Evolutionary conservation across 1,139 yeast species (phyloP).

Genomic region (Lodderomyces parapsilosis): DNA sequence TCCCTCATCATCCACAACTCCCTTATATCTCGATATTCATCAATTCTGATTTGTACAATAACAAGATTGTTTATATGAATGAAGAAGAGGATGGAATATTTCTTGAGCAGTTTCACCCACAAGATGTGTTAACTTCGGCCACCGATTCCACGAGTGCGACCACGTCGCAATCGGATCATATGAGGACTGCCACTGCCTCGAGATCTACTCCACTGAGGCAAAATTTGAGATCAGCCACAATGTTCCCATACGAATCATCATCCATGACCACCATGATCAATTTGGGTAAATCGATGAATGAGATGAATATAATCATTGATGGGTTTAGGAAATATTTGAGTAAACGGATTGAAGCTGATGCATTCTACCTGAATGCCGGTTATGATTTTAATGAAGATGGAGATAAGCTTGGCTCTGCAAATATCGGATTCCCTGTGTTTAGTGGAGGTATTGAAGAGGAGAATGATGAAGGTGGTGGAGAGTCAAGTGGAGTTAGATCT

Average conservation of each 20-base stretch:
- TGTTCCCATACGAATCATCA: not conserved
- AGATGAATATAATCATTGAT: conserved; percentile 55
- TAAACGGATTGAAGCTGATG: conserved; percentile 34
- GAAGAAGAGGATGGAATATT: conserved; percentile 24
- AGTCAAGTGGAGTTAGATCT: not conserved
- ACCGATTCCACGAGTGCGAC: no score
- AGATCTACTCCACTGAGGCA: not conserved
- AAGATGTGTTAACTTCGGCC: not conserved
- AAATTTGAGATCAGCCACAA: not conserved
- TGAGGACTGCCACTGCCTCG: not conserved
- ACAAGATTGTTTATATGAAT: conserved; percentile 28
- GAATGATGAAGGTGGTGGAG: not conserved
- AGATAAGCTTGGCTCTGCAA: not conserved
- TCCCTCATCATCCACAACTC: conserved; percentile 13
- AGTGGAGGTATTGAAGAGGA: not conserved
- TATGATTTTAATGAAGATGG: not conserved
- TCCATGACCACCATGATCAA: conserved; percentile 21
- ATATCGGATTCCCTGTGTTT: conserved; percentile 2
- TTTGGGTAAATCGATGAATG: conserved; percentile 65
- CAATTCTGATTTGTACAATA: conserved; percentile 28
- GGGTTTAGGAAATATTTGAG: conserved; percentile 60
- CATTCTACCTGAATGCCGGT: not conserved
- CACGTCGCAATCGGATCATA: not conserved
- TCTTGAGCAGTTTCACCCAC: conserved; percentile 10
- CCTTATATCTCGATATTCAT: conserved; percentile 39